Evolutionary conservation across 2,329 filamentous ascomycete species (phyloP).

Genomic region (Paracamarosporium sp.): DNA sequence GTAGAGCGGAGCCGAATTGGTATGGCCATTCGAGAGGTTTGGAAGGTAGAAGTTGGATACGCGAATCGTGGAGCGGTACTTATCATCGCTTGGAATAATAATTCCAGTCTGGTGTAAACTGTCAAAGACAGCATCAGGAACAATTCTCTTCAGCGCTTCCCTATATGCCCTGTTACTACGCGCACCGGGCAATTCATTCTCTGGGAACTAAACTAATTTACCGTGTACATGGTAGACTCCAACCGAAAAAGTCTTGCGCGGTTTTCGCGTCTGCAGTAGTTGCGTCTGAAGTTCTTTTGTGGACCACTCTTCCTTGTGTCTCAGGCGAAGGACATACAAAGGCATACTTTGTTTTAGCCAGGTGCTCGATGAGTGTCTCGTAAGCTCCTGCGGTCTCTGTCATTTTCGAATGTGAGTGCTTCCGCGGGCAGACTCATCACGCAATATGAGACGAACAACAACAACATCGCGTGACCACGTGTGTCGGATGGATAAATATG

Average conservation of each 20-base stretch:
- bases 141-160: constrained; percentile 16
- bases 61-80: constrained; percentile 25
- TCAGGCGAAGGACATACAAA: constrained; percentile 32
- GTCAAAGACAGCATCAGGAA: constrained; percentile 22
- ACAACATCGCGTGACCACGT: neutral
- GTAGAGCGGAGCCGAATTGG: constrained; percentile 15
- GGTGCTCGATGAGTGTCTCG: constrained; percentile 19
- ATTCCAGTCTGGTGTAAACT: constrained; percentile 12
- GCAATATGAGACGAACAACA: constrained; percentile 11
- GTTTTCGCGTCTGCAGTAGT: constrained; percentile 22
- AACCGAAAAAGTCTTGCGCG: constrained; percentile 29
- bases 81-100: constrained; percentile 9
- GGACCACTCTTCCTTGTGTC: constrained; percentile 24
- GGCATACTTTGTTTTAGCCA: constrained; percentile 19
- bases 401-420: constrained; percentile 14
- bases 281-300: constrained; percentile 18
- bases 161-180: constrained; percentile 5
- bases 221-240: constrained; percentile 27
- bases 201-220: too few relatives aligned
- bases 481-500: neutral
- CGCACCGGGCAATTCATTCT: too few relatives aligned
- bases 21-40: neutral
- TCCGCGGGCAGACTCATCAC: constrained; percentile 1
- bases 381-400: constrained; percentile 14
- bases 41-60: constrained; percentile 31